Evolutionary conservation across 116 monocot genomes (phyloP).

Genomic region (Dioscorea cayenensis): DNA sequence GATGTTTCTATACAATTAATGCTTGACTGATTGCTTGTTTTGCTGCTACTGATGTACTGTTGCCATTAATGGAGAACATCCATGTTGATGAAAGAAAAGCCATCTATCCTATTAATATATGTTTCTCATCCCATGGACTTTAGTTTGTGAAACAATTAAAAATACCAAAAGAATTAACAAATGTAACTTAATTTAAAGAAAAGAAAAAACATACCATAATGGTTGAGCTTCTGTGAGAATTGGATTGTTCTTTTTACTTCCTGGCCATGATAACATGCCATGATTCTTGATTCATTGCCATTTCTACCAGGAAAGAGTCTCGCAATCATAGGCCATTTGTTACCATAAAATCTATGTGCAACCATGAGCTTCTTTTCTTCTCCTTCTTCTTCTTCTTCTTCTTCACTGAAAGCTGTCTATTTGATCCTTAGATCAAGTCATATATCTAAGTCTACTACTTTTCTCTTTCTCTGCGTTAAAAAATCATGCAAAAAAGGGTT

Average conservation of each 20-base stretch:
- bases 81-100: constrained; percentile 11
- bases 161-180: too few relatives aligned
- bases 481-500: too few relatives aligned
- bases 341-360: constrained; percentile 74
- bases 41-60: constrained; percentile 4
- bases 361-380: constrained; percentile 71
- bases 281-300: constrained; percentile 83
- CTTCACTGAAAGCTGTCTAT: constrained; percentile 64
- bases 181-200: not conserved
- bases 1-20: too few relatives aligned
- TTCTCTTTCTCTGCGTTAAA: too few relatives aligned
- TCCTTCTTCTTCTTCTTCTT: constrained; percentile 20
- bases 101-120: constrained; percentile 7
- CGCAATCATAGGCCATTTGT: constrained; percentile 89
- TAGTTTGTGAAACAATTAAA: not conserved
- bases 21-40: not conserved
- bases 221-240: constrained; percentile 51
- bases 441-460: too few relatives aligned
- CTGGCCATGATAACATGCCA: constrained; percentile 89
- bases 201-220: constrained; percentile 1
- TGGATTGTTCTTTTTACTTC: constrained; percentile 78
- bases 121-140: constrained; percentile 4
- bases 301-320: constrained; percentile 82
- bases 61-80: constrained; percentile 14
- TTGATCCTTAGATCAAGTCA: constrained; percentile 67